phyloP scores from a whole-genome alignment of 345 rosid species.

The Atalantia buxifolia region DNA sequence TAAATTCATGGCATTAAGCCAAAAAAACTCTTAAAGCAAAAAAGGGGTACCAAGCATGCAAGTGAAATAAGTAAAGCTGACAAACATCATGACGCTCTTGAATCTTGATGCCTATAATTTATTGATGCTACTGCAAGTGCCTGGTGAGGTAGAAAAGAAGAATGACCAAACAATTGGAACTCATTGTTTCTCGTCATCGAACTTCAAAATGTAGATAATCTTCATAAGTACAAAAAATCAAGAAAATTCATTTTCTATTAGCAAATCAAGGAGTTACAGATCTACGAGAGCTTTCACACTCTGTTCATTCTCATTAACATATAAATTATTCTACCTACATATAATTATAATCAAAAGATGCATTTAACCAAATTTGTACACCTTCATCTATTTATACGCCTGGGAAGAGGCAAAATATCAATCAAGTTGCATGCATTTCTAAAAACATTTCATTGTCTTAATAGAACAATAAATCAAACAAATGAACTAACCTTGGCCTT shows the following conservation, averaged over 20 bases:
- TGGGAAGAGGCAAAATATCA: slow-evolving; percentile 16
- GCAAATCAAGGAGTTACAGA: background rate
- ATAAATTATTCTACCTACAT: background rate
- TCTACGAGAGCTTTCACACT: background rate
- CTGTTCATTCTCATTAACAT: too few species aligned
- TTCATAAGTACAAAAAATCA: background rate
- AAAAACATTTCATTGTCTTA: background rate
- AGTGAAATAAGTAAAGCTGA: too few species aligned
- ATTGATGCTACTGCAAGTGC: too few species aligned
- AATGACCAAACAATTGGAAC: background rate
- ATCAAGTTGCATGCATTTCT: slow-evolving; percentile 17
- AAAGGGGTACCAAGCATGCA: too few species aligned
- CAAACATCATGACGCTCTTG: too few species aligned
- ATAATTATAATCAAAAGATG: background rate
- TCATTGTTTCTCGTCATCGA: background rate
- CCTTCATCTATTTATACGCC: background rate
- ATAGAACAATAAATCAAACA: background rate
- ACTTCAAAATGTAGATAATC: background rate
- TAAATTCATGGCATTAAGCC: too few species aligned
- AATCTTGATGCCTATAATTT: too few species aligned
- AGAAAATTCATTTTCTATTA: background rate
- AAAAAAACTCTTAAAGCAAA: too few species aligned
- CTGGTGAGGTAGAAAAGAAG: background rate
- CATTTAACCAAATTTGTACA: background rate
- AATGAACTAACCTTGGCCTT: slow-evolving; percentile 53